Evolutionary conservation across 257 asterid genomes (phyloP), one percentile per base, ranked within the genome.

Genomic region (Penstemon davidsonii): DNA sequence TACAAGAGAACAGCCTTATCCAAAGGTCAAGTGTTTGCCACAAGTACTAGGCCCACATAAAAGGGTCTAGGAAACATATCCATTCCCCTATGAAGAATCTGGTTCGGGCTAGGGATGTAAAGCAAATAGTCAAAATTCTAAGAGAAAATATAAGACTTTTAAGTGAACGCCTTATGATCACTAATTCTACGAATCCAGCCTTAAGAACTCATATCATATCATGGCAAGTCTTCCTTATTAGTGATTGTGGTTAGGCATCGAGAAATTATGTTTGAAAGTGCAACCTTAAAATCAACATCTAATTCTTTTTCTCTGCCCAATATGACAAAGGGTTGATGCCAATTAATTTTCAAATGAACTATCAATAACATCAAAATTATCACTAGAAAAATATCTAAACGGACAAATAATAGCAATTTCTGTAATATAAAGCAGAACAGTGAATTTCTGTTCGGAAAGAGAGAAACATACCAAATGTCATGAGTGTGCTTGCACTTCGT

Each of bases 401-500:
- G 8, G 0, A 18, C 59, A 57, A 39, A 54, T 55, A 63, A 18
- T 33, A 18, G 66, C 45, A 55, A 45, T 3, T 59, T 10, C 49
- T 4, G 55, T 25, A 25, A 25, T 25, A 25, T 25, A 25, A 25
- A 19, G 38, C 5, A 58, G 43, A 19, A 38, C 11, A 47, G 5
- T 18, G n/a, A 41, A 18, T 18, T 10, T 37, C 5, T 52, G 7
- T n/a, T 56, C 59, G 55, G 12, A 67, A 62, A 41, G 13, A 47
- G 41, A 64, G 42, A 53, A 66, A 61, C 75, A 64, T 85, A 90
- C 99, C 99, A 69, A 94, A 76, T 44, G 97, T 91, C 95, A 84
- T 84, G 69, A 90, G 82, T 59, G 96, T 93, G 83, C 96, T 78
- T 10, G 86, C 84, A 72, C 86, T 93, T 71, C 97, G 79, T 77